Conservation (phyloP, 2,329 filamentous ascomycete genomes). For the Fusarium incarnatum region DNA sequence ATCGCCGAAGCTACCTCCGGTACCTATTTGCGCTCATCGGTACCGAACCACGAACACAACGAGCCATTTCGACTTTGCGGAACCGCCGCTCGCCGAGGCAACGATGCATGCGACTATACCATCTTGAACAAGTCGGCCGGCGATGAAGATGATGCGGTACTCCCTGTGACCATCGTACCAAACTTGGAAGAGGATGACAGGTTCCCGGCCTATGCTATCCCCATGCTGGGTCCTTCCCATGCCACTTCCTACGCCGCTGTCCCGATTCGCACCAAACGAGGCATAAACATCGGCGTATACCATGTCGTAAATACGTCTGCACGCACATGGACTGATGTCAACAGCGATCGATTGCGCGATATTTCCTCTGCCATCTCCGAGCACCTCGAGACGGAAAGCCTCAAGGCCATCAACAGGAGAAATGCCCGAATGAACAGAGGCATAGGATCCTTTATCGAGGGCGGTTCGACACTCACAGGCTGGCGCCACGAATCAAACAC, state of each 20-base stretch:
- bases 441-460: not conserved
- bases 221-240: not conserved
- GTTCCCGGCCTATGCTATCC: not conserved
- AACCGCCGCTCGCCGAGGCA: not conserved
- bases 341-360: not conserved
- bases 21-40: not conserved
- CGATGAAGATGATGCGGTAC: not conserved
- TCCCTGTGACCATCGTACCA: not conserved
- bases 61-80: not conserved
- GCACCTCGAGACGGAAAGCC: not conserved
- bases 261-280: conserved; percentile 2
- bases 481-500: not conserved
- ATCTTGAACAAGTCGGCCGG: not conserved
- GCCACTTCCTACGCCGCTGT: not conserved
- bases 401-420: not conserved
- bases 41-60: not conserved
- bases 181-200: not conserved
- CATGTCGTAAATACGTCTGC: not conserved
- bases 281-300: conserved; percentile 7
- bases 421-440: conserved; percentile 2
- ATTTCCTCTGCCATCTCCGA: not conserved
- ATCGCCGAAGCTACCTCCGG: not conserved
- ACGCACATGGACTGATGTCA: rapidly evolving
- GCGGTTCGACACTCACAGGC: not conserved
- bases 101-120: not conserved